Evolutionary conservation across 139 green algal genomes (phyloP), one percentile per base, ranked within the genome.

Genomic region (Limnomonas spitsbergensis): DNA sequence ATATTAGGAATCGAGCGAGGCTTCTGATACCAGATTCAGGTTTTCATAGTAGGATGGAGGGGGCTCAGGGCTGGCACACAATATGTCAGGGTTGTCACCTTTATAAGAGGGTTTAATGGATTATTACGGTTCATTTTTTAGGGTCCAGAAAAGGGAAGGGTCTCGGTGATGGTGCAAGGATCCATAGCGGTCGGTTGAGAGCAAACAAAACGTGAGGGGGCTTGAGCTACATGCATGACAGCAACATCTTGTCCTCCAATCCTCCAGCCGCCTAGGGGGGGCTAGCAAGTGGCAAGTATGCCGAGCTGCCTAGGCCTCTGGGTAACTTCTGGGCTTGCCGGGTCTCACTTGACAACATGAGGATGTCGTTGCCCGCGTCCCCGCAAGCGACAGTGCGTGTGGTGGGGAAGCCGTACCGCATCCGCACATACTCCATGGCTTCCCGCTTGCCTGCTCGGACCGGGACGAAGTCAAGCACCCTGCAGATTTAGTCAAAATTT

Each of bases 321-420:
- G n/a, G n/a, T n/a, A n/a, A n/a, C n/a, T n/a, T n/a, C n/a, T n/a
- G n/a, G n/a, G n/a, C n/a, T n/a, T 54, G 4, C 71, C 2, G 35
- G 40, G 1, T 1, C 80, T 14, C 70, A 87, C 92, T 91, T 56
- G 86, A 88, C 38, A 98, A 86, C 94, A 98, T 97, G 42, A 96
- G 83, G 40, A 94, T 94, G 82, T 98, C 94, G 77, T 98, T 98
- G 42, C 93, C 94, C 20, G 80, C 90, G 88, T 98, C 94, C 0
- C 94, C 94, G 38, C 90, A 94, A 29, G 94, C 92, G 42, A 97
- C 86, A 6, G 90, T 96, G 29, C 77, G 70, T 0, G 78, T 42
- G 1, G 73, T n/a, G 0, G 85, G 71, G 79, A 97, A 90, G 38
- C 86, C 86, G 52, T 91, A 92, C 29, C 88, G 70, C 36, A 75